These are phyloP conservation scores for Fomitopsis serialis DNA, from an alignment of 768 basidiomycete species.

Conservation along the genomic window DNA sequence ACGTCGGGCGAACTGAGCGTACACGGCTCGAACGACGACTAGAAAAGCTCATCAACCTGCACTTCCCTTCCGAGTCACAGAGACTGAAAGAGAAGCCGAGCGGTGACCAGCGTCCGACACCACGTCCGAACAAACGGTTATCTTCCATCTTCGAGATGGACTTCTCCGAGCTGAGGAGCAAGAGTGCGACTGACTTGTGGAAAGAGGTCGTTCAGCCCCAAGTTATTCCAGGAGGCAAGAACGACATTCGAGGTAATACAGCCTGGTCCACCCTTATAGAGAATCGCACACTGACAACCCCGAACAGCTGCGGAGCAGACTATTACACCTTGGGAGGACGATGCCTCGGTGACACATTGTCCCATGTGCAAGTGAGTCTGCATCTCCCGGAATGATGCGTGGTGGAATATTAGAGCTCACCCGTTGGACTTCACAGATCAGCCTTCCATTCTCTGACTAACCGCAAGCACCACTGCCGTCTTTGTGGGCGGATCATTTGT, in stretches of 20 bases:
- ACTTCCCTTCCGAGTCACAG: conserved; percentile 43
- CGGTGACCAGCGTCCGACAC: conserved; percentile 4
- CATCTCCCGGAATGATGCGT: not conserved
- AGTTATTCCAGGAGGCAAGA: conserved; percentile 41
- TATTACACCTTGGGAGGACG: conserved; percentile 94
- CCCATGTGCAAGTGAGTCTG: conserved; percentile 72
- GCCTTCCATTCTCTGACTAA: conserved; percentile 88
- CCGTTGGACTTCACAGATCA: conserved; percentile 30
- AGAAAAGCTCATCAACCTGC: conserved; percentile 78
- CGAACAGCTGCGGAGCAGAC: conserved; percentile 72
- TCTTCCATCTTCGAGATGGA: conserved; percentile 77
- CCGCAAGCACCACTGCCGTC: conserved; percentile 92
- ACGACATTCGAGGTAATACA: conserved; percentile 66
- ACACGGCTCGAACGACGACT: conserved; percentile 81
- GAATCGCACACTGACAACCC: not conserved
- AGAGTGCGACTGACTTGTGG: conserved; percentile 69
- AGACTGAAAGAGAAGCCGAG: conserved; percentile 10
- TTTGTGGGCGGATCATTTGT: conserved; percentile 91
- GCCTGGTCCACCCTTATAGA: not conserved
- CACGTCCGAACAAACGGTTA: conserved; percentile 33
- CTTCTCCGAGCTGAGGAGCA: conserved; percentile 45
- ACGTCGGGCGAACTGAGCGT: conserved; percentile 63
- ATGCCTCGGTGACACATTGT: conserved; percentile 70
- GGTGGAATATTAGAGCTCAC: too few species aligned
- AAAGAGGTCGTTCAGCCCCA: conserved; percentile 49